Conservation (phyloP, 148 eudicot species). For the Rhododendron griersonianum region DNA sequence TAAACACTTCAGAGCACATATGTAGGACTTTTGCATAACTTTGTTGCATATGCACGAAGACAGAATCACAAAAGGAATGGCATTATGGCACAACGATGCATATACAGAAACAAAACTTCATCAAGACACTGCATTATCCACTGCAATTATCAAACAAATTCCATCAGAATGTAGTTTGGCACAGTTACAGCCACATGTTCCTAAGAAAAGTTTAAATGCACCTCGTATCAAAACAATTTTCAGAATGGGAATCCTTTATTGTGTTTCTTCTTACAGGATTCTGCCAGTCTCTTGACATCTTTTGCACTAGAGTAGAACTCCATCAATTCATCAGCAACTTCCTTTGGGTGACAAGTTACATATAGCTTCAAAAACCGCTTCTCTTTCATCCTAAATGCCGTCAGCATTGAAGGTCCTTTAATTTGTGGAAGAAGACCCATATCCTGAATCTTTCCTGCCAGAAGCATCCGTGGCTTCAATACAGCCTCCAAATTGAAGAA, state of each 20-base stretch:
- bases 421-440: conserved; percentile 57
- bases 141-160: not conserved
- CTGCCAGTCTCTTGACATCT: conserved; percentile 50
- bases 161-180: not conserved
- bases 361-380: conserved; percentile 45
- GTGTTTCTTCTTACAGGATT: conserved; percentile 35
- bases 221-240: conserved; percentile 14
- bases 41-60: not conserved
- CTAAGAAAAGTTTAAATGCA: not conserved
- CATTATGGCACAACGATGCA: not conserved
- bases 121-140: not conserved
- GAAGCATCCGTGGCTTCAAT: conserved; percentile 52
- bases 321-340: conserved; percentile 43
- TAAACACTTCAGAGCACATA: too few species aligned
- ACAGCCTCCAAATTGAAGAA: conserved; percentile 44
- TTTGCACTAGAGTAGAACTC: conserved; percentile 41
- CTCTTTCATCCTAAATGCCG: conserved; percentile 69
- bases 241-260: conserved; percentile 55
- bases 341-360: conserved; percentile 45
- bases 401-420: conserved; percentile 40
- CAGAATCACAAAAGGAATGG: not conserved
- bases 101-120: not conserved
- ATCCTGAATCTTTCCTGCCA: conserved; percentile 48
- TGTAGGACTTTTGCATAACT: not conserved
- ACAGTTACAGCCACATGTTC: not conserved